These are phyloP conservation scores for Hyphopichia wangnamkhiaoensis DNA, from an alignment of 1,139 yeast species.

Conservation along the genomic window DNA sequence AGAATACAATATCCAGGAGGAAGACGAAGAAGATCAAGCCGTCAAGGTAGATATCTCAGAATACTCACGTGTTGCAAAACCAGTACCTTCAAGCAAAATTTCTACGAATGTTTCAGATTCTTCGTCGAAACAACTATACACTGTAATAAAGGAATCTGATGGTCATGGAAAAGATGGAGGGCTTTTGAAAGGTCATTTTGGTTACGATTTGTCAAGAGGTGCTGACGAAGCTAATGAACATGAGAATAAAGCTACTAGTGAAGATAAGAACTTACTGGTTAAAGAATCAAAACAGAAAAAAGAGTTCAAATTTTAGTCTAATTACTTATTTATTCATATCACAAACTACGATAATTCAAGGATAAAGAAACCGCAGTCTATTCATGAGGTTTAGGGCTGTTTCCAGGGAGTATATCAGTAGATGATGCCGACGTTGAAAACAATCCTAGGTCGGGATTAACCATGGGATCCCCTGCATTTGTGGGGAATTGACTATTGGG, in stretches of 20 bases:
- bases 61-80: slow-evolving; percentile 7
- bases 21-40: slow-evolving; percentile 7
- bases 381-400: too few relatives aligned
- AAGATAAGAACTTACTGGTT: slow-evolving; percentile 5
- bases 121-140: slow-evolving; percentile 23
- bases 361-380: too few relatives aligned
- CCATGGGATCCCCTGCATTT: not conserved
- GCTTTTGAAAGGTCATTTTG: slow-evolving; percentile 17
- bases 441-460: not conserved
- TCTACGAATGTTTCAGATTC: slow-evolving; percentile 2
- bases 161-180: slow-evolving; percentile 13
- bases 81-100: not conserved
- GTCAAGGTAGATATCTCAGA: slow-evolving; percentile 17
- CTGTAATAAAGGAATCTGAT: slow-evolving; percentile 29
- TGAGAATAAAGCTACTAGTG: slow-evolving; percentile 2
- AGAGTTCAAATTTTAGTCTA: slow-evolving; percentile 14
- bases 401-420: too few relatives aligned
- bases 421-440: not conserved
- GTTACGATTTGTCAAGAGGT: slow-evolving; percentile 18
- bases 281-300: slow-evolving; percentile 6
- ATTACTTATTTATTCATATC: too few relatives aligned
- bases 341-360: too few relatives aligned
- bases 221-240: slow-evolving; percentile 4
- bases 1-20: slow-evolving; percentile 12
- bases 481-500: not conserved